Evolutionary conservation across 768 basidiomycete species (phyloP).

Genomic region (Phanerodontia chrysosporium): DNA sequence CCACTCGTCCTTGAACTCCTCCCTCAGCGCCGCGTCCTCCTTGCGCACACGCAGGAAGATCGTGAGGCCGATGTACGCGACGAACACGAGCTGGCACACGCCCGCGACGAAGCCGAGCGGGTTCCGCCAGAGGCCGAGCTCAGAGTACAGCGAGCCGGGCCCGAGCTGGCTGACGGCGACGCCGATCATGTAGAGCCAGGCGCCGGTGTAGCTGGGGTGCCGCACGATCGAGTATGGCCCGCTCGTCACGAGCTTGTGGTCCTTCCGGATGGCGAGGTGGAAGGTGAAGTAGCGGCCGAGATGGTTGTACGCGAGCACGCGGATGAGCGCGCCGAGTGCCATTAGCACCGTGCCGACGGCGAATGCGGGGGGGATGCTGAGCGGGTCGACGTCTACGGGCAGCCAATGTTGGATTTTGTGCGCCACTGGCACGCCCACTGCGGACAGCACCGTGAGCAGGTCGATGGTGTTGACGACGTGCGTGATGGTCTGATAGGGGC

Average conservation of each 20-base stretch:
- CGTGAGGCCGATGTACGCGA: background rate
- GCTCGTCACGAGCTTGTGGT: slow-evolving; percentile 23
- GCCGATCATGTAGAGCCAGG: slow-evolving; percentile 8
- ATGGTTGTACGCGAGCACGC: slow-evolving; percentile 18
- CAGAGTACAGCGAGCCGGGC: slow-evolving; percentile 4
- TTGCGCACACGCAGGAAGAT: background rate
- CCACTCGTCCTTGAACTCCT: slow-evolving; percentile 8
- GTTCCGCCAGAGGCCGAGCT: background rate
- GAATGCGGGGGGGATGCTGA: background rate
- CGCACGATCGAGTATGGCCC: slow-evolving; percentile 27
- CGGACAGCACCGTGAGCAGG: background rate
- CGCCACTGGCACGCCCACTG: background rate
- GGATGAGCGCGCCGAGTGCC: background rate
- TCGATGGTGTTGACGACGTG: background rate
- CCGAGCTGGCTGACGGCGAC: background rate
- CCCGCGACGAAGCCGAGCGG: background rate
- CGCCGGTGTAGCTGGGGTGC: slow-evolving; percentile 24
- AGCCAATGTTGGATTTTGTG: background rate
- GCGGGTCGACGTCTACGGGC: background rate
- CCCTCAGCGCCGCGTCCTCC: slow-evolving; percentile 6
- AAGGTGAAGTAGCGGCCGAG: slow-evolving; percentile 26
- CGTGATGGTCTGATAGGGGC: background rate
- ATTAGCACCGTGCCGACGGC: background rate
- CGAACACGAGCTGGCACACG: background rate
- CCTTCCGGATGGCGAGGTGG: slow-evolving; percentile 21